Base-by-base conservation (phyloP, 2,329 filamentous ascomycete genomes). In the Gaeumannomyces sp. region DNA sequence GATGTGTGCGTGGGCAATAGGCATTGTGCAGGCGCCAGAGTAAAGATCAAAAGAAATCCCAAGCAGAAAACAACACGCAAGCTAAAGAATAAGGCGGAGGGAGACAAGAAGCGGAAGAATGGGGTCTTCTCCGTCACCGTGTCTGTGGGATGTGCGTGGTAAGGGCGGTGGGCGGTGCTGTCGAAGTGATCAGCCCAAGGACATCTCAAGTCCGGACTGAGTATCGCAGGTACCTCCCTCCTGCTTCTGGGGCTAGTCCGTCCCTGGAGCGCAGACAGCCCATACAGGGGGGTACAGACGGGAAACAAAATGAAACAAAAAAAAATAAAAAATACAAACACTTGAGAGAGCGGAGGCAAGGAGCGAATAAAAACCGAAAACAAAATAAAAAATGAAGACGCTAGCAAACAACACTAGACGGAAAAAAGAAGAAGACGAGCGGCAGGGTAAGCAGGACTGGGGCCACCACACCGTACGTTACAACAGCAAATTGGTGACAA, bases 281-380 rank as follows among this genome's bases (percentile, higher is more conserved):
- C 27, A 60, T 10, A 60, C 27, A 28, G 25, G 28, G 25, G 58
- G 59, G 28, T 11, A 28, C 28, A 33, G 22, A 35, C 28, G 19
- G 28, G 59, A 22, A 60, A 50, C 19, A 50, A 50, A 50, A 59
- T 16, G 22, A 35, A 60, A 13, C 2, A 22, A 3, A 22, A 35
- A 35, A 29, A 60, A 16, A 64, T 27, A 22, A 45, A 60, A 25
- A 38, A 59, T 29, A 35, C 60, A 61, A 65, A 28, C 61, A 61
- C 57, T 5, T 19, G 31, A 33, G 16, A 33, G 8, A 28, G 33
- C 56, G 33, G 14, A 11, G 59, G 58, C 31, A 64, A 31, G 35
- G 29, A 7, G 31, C 31, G 13, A 16, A 38, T 3, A 38, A 5
- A 16, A 38, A 38, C 14, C 14, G 16, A 16, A 16, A 14, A 38